Conservation (phyloP, 2,329 filamentous ascomycete genomes). For the Fusarium papillatum region DNA sequence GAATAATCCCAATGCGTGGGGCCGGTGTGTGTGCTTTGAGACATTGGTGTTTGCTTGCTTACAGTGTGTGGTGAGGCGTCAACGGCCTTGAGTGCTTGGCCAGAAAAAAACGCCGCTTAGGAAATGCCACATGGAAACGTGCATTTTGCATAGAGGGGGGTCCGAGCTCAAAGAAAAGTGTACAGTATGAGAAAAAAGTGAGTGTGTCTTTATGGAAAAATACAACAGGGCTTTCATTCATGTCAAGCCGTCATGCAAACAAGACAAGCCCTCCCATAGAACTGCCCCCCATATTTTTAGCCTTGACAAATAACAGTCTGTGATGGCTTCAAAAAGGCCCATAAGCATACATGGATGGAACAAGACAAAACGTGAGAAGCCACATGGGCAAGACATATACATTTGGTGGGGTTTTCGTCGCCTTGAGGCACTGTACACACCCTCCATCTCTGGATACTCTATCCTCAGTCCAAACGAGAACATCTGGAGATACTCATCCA, state of each 20-base stretch:
- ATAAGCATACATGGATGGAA: conserved; percentile 36
- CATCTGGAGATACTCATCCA: conserved; percentile 25
- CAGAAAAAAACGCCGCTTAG: conserved; percentile 14
- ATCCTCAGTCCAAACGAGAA: conserved; percentile 27
- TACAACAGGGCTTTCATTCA: neutral
- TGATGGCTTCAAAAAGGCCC: conserved; percentile 6
- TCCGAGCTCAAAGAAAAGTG: conserved; percentile 23
- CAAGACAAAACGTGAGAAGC: conserved; percentile 12
- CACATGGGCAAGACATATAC: conserved; percentile 31
- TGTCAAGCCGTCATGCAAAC: neutral
- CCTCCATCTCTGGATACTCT: conserved; percentile 23
- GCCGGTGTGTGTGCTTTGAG: conserved; percentile 15
- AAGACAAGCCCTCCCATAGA: neutral
- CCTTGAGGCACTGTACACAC: conserved; percentile 28
- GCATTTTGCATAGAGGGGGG: conserved; percentile 17
- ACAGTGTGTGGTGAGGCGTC: conserved; percentile 35
- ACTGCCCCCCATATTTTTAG: neutral
- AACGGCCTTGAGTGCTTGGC: conserved; percentile 2
- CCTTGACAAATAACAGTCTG: conserved; percentile 13
- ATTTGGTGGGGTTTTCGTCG: conserved; percentile 23
- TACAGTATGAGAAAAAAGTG: neutral
- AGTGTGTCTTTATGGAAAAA: neutral
- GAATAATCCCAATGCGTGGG: conserved; percentile 22
- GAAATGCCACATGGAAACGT: conserved; percentile 28
- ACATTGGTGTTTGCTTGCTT: conserved; percentile 27